phyloP scores from a whole-genome alignment of 176 grass and related monocot genomes.

The bread wheat (Triticum aestivum) region IWGSC_CS_RefSeq_v2.1 NC_057799.1:31489900-31490399 shows the following conservation, averaged over 20 bases:
- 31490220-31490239: neutral
- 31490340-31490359: neutral
- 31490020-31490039: neutral
- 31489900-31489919: conserved; percentile 28
- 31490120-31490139: neutral
- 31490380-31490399: neutral
- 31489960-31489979: neutral
- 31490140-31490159: neutral
- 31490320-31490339: neutral
- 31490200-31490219: neutral
- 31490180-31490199: neutral
- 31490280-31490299: no score
- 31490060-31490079: neutral
- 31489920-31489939: neutral
- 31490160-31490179: neutral
- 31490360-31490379: neutral
- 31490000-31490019: neutral
- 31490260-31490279: neutral
- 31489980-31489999: neutral
- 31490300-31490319: no score
- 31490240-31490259: neutral
- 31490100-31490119: neutral
- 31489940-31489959: neutral
- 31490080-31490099: neutral
- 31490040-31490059: neutral